Base-by-base conservation (phyloP, 2,329 filamentous ascomycete species). In the Aurifilum marmelostoma region DNA sequence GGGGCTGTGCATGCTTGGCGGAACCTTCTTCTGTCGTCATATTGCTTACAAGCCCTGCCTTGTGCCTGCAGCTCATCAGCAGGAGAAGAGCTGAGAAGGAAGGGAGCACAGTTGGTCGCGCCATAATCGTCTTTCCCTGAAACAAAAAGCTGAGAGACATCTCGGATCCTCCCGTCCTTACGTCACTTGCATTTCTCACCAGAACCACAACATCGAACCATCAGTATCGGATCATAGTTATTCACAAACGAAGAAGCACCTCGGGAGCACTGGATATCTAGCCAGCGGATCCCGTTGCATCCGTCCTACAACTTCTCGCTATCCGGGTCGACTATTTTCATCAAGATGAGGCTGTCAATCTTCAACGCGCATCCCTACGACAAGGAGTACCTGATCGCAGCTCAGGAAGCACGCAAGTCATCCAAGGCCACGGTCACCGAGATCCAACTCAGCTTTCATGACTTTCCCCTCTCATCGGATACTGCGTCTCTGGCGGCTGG, bases 301-400 rank as follows among this genome's bases (percentile, higher is more conserved):
- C 21, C 8, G 14, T 21, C 29, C 56, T 59, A 59, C 32, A 37
- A n/a, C 29, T 4, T 37, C 7, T 12, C 21, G 21, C 29, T 8
- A 34, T 56, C 27, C 12, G 21, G 37, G 29, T 63, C 18, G 18
- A 21, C 18, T 21, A 56, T 62, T 60, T 21, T 43, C 71, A n/a
- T n/a, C 21, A 47, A 47, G 18, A 86, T 88, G 84, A 87, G 86
- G 77, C 80, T 91, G 75, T 84, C 87, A 72, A 83, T 91, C 71
- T 91, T 90, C 79, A 89, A 86, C 79, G 80, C 87, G 67, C 90
- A 91, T 77, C 81, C 86, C 63, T 90, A 90, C 78, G 88, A 90
- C 80, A 84, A 83, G 73, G 79, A 80, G 69, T 89, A 83, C 76
- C 79, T 91, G 54, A 78, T 81, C 52, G 77, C 80, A 52, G 82